These are phyloP conservation scores for Forsythia suspensa DNA, from an alignment of 257 asterid species.

Conservation along the genomic window DNA sequence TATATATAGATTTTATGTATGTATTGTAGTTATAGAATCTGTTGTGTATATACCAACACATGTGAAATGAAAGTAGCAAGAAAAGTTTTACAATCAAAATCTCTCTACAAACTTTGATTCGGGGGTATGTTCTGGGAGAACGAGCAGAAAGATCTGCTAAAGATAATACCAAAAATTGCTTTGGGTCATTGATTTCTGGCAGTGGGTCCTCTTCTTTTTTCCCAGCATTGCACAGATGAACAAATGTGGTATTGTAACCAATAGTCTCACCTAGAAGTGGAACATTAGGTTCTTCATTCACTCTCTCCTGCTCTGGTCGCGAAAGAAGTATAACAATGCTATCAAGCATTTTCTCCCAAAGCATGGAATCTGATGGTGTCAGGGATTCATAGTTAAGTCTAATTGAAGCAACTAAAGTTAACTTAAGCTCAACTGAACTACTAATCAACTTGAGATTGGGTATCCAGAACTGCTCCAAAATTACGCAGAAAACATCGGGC, in stretches of 20 bases:
- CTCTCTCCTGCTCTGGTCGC: conserved; percentile 75
- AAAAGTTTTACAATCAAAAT: too few relatives aligned
- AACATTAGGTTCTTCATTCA: conserved; percentile 77
- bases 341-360: conserved; percentile 87
- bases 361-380: conserved; percentile 56
- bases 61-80: too few relatives aligned
- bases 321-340: conserved; percentile 82
- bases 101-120: too few relatives aligned
- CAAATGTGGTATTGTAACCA: conserved; percentile 36
- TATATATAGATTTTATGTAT: too few relatives aligned
- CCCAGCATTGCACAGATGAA: too few relatives aligned
- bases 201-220: too few relatives aligned
- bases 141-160: neutral
- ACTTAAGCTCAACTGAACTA: conserved; percentile 72
- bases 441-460: conserved; percentile 78
- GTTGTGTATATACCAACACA: too few relatives aligned
- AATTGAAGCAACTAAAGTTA: conserved; percentile 81
- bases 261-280: conserved; percentile 79
- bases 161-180: too few relatives aligned
- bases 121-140: neutral
- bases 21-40: too few relatives aligned
- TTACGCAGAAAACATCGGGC: conserved; percentile 48
- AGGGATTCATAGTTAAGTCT: conserved; percentile 71
- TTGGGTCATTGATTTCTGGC: neutral
- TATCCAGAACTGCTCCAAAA: conserved; percentile 80